Evolutionary conservation across 345 rosid genomes (phyloP).

Genomic region (Acer campestre): DNA sequence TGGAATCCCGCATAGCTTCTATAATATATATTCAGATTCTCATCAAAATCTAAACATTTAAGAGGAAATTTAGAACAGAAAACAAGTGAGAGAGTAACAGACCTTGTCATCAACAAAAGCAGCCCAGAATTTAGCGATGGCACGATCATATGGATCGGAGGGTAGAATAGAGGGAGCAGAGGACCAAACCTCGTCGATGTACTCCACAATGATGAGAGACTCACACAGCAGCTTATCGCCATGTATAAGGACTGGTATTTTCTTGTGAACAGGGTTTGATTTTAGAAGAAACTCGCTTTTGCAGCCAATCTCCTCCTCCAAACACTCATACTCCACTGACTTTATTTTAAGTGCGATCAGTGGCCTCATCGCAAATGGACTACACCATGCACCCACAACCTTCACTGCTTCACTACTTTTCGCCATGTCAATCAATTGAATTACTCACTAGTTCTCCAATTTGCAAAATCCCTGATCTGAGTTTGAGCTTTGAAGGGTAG

Average conservation of each 20-base stretch:
- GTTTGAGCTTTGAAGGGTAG: not conserved
- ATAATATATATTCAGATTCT: no score
- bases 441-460: no score
- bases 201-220: conserved; percentile 66
- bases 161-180: conserved; percentile 67
- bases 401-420: conserved; percentile 40
- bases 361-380: conserved; percentile 79
- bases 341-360: conserved; percentile 73
- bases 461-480: no score
- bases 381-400: conserved; percentile 73
- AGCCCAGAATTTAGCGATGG: conserved; percentile 80
- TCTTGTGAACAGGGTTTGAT: conserved; percentile 77
- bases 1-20: no score
- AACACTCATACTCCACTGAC: conserved; percentile 54
- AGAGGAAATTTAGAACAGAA: no score
- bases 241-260: conserved; percentile 77
- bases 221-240: conserved; percentile 58
- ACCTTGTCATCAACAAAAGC: conserved; percentile 73
- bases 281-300: conserved; percentile 72
- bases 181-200: conserved; percentile 71
- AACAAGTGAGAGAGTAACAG: not conserved
- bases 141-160: conserved; percentile 62
- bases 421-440: conserved; percentile 25
- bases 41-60: no score
- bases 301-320: conserved; percentile 49